phyloP scores from a whole-genome alignment of 306 rosid genomes.

The Myrica gale region DNA sequence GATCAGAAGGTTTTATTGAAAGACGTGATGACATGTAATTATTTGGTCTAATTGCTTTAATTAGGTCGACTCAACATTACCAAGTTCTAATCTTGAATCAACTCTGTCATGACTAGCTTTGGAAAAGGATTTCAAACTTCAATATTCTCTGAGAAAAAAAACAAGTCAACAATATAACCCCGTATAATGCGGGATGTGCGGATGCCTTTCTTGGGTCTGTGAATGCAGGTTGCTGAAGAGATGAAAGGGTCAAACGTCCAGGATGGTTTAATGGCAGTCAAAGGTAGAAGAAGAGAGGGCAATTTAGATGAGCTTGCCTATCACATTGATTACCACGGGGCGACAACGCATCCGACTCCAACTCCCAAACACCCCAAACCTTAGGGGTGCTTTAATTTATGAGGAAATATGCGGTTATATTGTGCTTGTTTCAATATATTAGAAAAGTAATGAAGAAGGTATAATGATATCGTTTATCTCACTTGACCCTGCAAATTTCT shows the following conservation, averaged over 20 bases:
- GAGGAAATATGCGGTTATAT: conserved; percentile 36
- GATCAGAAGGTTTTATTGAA: background rate
- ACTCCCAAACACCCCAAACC: conserved; percentile 82
- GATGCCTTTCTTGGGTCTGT: background rate
- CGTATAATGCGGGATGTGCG: background rate
- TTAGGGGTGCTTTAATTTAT: conserved; percentile 27
- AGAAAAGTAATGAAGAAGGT: background rate
- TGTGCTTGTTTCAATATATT: conserved; percentile 25
- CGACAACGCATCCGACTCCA: conserved; percentile 80
- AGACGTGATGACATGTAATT: background rate
- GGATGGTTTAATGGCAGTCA: conserved; percentile 36
- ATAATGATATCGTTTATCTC: background rate
- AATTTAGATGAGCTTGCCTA: conserved; percentile 52
- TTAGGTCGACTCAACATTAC: too few relatives aligned
- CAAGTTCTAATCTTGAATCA: too few relatives aligned
- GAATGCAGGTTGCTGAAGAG: conserved; percentile 58
- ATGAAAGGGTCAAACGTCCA: conserved; percentile 25
- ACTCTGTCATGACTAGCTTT: too few relatives aligned
- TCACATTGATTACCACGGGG: conserved; percentile 88
- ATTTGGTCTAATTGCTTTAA: background rate
- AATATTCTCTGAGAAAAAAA: background rate
- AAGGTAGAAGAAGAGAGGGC: conserved; percentile 32
- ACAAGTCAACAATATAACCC: background rate
- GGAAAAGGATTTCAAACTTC: too few relatives aligned
- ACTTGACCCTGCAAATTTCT: background rate